Evolutionary conservation across 2,329 filamentous ascomycete genomes (phyloP), one percentile per base, ranked within the genome.

Genomic region (Microcyclospora tardicrescens): DNA sequence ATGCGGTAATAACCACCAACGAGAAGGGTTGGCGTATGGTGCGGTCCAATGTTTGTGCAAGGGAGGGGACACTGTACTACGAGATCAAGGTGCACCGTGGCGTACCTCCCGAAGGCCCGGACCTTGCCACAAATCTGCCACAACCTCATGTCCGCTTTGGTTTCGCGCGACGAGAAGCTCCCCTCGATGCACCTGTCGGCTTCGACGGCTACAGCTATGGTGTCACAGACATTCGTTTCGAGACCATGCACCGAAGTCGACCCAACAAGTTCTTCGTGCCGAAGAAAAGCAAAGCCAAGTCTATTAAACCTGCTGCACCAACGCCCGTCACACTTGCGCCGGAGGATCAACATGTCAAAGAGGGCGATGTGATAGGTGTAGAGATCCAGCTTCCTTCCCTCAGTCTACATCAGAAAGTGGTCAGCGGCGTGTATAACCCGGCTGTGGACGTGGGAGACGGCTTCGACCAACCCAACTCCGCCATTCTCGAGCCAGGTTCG

Each of bases 191-290:
- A 1, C 84, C 84, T 0, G 84, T 91, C 0, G 84, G 85, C 1
- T 91, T 85, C 49, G 84, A 93, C 55, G 82, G 82, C 32, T 95
- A 96, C 63, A 93, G 87, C 56, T 96, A 96, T 58, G 89, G 84
- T 34, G 75, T 96, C 41, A 81, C 87, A 33, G 91, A 98, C 54
- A 79, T 87, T 16, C 75, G 81, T 27, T 91, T 91, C 14, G 86
- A 96, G 59, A 89, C 89, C 44, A 83, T 94, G 38, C 85, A 91
- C 65, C 85, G 91, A 67, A 95, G 87, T 46, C 78, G 89, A 35
- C 86, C 87, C n/a, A 85, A 85, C 55, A 82, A 87, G 48, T 89
- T 94, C 61, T 87, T 61, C 53, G 61, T 61, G 28, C 53, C 63
- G 6, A 57, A 51, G 35, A 51, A 53, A 29, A 11, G 30, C 10